Evolutionary conservation across 192 early-diverging fungal genomes (phyloP).

Genomic region (Coemansia sp.): DNA sequence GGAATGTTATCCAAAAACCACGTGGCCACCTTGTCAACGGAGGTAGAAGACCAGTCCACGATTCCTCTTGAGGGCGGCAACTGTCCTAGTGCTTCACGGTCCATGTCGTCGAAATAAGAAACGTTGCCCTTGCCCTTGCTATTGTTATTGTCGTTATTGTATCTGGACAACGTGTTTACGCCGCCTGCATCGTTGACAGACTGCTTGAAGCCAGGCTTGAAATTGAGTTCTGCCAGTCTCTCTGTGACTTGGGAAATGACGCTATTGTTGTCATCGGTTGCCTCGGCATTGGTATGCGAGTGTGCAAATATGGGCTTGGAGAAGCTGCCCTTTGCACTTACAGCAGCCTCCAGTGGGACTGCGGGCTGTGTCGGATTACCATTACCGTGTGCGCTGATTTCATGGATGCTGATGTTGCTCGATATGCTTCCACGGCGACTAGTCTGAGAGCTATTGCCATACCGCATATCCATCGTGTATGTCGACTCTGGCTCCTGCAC

Average conservation of each 20-base stretch:
- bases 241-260: slow-evolving; percentile 52
- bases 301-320: slow-evolving; percentile 22
- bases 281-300: background rate
- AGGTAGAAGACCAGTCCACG: slow-evolving; percentile 47
- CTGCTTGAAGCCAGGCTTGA: slow-evolving; percentile 12
- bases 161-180: background rate
- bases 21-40: slow-evolving; percentile 49
- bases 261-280: slow-evolving; percentile 34
- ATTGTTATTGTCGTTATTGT: background rate
- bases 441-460: slow-evolving; percentile 11
- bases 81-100: slow-evolving; percentile 17
- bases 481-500: background rate
- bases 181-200: background rate
- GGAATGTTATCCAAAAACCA: slow-evolving; percentile 58
- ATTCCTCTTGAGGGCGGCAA: slow-evolving; percentile 47
- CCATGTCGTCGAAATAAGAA: slow-evolving; percentile 19
- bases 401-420: slow-evolving; percentile 34
- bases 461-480: background rate
- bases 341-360: slow-evolving; percentile 26
- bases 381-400: slow-evolving; percentile 29
- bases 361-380: slow-evolving; percentile 25
- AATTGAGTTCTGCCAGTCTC: slow-evolving; percentile 32
- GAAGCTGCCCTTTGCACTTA: slow-evolving; percentile 42
- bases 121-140: background rate
- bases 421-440: slow-evolving; percentile 38